phyloP scores from a whole-genome alignment of 352 stramenopile species.

The Globisporangium paroecandrum region DNA sequence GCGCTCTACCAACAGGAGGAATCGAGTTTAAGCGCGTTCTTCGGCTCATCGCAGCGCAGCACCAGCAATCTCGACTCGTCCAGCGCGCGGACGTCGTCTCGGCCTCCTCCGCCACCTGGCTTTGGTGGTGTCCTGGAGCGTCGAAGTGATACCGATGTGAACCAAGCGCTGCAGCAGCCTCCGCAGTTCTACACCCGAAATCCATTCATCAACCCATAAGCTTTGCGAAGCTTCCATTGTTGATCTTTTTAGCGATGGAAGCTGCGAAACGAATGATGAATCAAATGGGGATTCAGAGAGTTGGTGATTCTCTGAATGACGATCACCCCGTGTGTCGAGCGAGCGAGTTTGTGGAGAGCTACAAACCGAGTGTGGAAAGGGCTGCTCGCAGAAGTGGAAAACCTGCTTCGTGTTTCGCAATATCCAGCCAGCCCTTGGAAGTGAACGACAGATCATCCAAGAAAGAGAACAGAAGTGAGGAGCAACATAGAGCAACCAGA shows the following conservation, averaged over 20 bases:
- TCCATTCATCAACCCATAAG: constrained; percentile 63
- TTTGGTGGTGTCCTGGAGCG: constrained; percentile 11
- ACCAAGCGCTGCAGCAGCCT: constrained; percentile 22
- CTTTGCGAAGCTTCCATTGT: not conserved
- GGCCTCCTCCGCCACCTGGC: constrained; percentile 34
- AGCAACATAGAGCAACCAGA: not conserved
- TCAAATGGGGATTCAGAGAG: not conserved
- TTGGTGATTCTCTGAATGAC: not conserved
- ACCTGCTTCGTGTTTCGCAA: not conserved
- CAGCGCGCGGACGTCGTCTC: constrained; percentile 25
- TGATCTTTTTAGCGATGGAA: not conserved
- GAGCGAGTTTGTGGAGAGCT: not conserved
- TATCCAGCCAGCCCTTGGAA: not conserved
- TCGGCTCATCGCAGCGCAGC: constrained; percentile 25
- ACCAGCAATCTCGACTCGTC: constrained; percentile 23
- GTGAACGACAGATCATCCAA: not conserved
- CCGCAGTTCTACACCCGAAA: constrained; percentile 47
- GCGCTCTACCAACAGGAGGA: constrained; percentile 63
- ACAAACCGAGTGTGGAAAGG: not conserved
- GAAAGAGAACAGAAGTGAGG: not conserved
- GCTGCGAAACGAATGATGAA: constrained; percentile 5
- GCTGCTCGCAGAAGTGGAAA: not conserved
- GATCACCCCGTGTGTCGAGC: constrained; percentile 3
- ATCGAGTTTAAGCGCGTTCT: constrained; percentile 74
- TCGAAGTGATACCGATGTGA: not conserved